Evolutionary conservation across 805 yeast species (phyloP).

Genomic region (Yarrowia bubula): DNA sequence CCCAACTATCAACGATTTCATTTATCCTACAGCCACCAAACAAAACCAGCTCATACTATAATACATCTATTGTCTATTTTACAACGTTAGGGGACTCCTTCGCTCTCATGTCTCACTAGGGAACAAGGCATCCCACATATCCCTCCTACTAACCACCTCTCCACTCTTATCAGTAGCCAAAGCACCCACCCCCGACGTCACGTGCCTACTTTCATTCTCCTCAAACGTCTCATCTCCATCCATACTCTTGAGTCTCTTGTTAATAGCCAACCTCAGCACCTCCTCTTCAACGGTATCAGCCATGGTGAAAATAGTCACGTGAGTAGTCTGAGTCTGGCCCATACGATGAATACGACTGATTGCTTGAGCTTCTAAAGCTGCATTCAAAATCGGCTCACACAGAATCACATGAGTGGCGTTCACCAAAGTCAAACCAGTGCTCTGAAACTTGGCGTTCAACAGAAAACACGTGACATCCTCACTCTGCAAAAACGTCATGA

Average conservation of each 20-base stretch:
- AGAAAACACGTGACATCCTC: slow-evolving; percentile 70
- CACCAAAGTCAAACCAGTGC: slow-evolving; percentile 83
- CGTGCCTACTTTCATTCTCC: slow-evolving; percentile 3
- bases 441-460: slow-evolving; percentile 79
- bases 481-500: not conserved
- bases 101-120: not conserved
- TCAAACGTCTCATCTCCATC: slow-evolving; percentile 19
- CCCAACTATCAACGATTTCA: not conserved
- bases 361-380: slow-evolving; percentile 86
- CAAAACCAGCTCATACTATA: not conserved
- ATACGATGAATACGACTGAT: slow-evolving; percentile 88
- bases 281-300: slow-evolving; percentile 86
- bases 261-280: slow-evolving; percentile 65
- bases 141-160: slow-evolving; percentile 1
- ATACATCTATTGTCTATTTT: not conserved
- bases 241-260: slow-evolving; percentile 47
- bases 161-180: slow-evolving; percentile 1
- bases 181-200: slow-evolving; percentile 1
- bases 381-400: slow-evolving; percentile 88
- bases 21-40: too few species aligned
- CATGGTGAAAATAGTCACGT: slow-evolving; percentile 89
- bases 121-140: slow-evolving; percentile 23
- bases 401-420: slow-evolving; percentile 91
- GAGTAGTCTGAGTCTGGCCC: slow-evolving; percentile 79
- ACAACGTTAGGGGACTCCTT: too few species aligned